phyloP scores from a whole-genome alignment of 1,284 basidiomycete genomes.

The Coriolopsis trogii region DNA sequence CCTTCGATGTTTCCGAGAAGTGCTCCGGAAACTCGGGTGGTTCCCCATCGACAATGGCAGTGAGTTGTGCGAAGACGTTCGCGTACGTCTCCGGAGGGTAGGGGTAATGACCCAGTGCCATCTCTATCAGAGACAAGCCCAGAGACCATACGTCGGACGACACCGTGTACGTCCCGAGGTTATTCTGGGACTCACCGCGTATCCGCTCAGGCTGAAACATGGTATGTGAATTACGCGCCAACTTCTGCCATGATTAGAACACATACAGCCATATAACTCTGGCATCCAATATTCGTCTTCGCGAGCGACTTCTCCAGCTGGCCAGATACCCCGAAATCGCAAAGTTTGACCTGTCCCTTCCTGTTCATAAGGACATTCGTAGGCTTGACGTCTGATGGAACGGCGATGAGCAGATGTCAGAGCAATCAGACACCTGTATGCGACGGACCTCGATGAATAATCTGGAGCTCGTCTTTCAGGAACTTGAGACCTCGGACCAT shows the following conservation, averaged over 20 bases:
- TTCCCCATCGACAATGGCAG: conserved; percentile 94
- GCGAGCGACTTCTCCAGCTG: conserved; percentile 96
- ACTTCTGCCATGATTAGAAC: neutral
- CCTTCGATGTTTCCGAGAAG: conserved; percentile 53
- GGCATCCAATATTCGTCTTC: conserved; percentile 98
- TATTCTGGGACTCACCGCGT: conserved; percentile 89
- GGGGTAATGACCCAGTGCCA: conserved; percentile 91
- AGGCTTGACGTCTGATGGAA: conserved; percentile 84
- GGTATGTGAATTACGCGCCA: neutral
- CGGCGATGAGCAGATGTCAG: neutral
- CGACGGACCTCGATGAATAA: conserved; percentile 88
- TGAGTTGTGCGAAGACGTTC: conserved; percentile 96
- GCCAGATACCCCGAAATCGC: conserved; percentile 98
- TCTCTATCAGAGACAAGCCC: conserved; percentile 94
- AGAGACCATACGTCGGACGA: conserved; percentile 98
- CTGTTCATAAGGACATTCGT: conserved; percentile 94
- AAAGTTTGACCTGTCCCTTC: conserved; percentile 91
- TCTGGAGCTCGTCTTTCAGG: conserved; percentile 94
- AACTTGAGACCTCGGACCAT: conserved; percentile 95
- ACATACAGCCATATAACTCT: conserved; percentile 96
- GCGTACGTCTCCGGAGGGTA: conserved; percentile 98
- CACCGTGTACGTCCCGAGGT: conserved; percentile 90
- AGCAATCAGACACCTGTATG: neutral
- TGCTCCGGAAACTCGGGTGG: conserved; percentile 80
- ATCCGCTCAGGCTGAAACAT: conserved; percentile 85